Conservation (phyloP, 208 protist species). For the Leishmania tarentolae region DNA sequence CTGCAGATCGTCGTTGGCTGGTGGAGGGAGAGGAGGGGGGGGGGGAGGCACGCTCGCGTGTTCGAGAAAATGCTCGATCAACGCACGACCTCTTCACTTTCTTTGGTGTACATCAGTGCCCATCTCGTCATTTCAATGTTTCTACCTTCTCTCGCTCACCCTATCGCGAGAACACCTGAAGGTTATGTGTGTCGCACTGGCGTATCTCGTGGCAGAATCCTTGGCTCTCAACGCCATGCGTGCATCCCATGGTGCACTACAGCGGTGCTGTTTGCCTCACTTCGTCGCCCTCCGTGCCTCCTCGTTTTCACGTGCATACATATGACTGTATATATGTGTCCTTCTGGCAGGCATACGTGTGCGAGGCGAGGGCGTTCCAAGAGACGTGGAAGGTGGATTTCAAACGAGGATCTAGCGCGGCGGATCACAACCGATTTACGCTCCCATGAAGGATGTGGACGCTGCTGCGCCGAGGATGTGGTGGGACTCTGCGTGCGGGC, state of each 20-base stretch:
- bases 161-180: background rate
- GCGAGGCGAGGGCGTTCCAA: no score
- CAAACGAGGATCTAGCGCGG: background rate
- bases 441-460: no score
- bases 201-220: background rate
- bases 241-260: background rate
- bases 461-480: no score
- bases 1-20: background rate
- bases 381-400: background rate
- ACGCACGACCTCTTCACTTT: background rate
- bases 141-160: slow-evolving; percentile 15
- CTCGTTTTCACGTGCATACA: no score
- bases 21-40: background rate
- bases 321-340: no score
- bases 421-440: background rate
- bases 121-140: background rate
- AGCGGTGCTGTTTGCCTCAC: no score
- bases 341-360: background rate
- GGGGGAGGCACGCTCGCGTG: background rate
- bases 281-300: background rate
- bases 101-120: background rate
- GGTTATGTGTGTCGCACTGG: background rate
- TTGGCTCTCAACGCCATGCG: background rate
- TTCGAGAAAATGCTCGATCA: background rate
- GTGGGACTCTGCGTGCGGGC: no score